Conservation (phyloP, 2,329 filamentous ascomycete species). For the Paracoccidioides brasiliensis region DNA sequence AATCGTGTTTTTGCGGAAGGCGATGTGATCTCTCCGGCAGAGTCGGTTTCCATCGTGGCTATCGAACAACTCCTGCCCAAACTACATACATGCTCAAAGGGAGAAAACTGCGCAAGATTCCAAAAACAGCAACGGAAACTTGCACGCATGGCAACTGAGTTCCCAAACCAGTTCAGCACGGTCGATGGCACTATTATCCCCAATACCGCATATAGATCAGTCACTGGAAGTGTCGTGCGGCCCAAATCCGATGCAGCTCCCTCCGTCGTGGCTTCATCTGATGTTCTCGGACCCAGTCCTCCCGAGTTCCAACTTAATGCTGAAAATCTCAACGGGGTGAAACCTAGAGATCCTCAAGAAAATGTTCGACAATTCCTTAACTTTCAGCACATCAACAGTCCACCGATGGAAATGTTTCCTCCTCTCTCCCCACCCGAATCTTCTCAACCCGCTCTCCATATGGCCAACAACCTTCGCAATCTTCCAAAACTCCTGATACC, state of each 20-base stretch:
- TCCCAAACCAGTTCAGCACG: slow-evolving; percentile 53
- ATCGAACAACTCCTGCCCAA: slow-evolving; percentile 88
- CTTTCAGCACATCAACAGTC: slow-evolving; percentile 52
- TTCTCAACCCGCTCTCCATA: slow-evolving; percentile 26
- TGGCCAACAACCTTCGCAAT: slow-evolving; percentile 39
- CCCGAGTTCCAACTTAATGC: slow-evolving; percentile 58
- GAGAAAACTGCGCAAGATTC: slow-evolving; percentile 73
- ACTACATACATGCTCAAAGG: slow-evolving; percentile 72
- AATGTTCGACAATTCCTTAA: slow-evolving; percentile 83
- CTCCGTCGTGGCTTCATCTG: slow-evolving; percentile 82
- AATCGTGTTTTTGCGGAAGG: slow-evolving; percentile 11
- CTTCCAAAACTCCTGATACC: slow-evolving; percentile 48
- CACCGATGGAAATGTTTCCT: slow-evolving; percentile 41
- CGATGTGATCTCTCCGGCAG: slow-evolving; percentile 63
- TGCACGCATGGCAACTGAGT: slow-evolving; percentile 59
- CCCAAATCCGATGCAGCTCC: slow-evolving; percentile 64
- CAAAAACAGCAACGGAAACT: slow-evolving; percentile 66
- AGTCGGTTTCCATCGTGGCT: slow-evolving; percentile 81
- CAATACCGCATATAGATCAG: slow-evolving; percentile 64
- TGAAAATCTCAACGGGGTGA: slow-evolving; percentile 54
- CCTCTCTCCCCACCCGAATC: slow-evolving; percentile 18
- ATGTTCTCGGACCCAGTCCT: slow-evolving; percentile 63
- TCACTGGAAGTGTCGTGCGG: slow-evolving; percentile 42
- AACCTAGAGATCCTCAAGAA: slow-evolving; percentile 71
- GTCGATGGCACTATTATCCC: slow-evolving; percentile 46